These are phyloP conservation scores for Leccinum solheimii DNA, from an alignment of 1,284 basidiomycete species.

Conservation along the genomic window DNA sequence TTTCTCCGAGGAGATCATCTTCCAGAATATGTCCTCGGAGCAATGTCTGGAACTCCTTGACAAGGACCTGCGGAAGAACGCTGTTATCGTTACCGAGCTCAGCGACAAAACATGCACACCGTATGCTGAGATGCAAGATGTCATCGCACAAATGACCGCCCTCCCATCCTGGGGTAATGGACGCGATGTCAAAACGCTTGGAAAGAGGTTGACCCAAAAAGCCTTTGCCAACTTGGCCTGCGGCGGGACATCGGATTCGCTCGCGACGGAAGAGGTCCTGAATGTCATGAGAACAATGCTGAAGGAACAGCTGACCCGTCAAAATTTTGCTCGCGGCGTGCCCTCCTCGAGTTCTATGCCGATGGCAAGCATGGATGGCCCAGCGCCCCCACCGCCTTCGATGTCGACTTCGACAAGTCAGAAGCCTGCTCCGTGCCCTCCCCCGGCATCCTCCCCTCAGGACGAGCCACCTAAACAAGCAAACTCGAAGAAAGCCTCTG, in stretches of 20 bases:
- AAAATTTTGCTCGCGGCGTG: neutral
- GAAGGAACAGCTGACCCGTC: conserved; percentile 24
- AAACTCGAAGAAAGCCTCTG: neutral
- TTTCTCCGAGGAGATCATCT: conserved; percentile 60
- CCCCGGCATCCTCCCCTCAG: neutral
- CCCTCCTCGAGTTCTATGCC: conserved; percentile 15
- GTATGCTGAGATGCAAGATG: conserved; percentile 38
- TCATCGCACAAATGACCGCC: conserved; percentile 43
- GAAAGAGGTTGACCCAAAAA: conserved; percentile 45
- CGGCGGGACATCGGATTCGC: conserved; percentile 20
- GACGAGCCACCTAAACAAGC: conserved; percentile 6
- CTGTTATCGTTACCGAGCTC: conserved; percentile 42
- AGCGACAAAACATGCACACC: conserved; percentile 33
- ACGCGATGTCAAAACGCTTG: conserved; percentile 55
- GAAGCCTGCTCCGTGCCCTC: conserved; percentile 10
- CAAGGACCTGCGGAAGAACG: conserved; percentile 45
- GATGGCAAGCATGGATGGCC: conserved; percentile 22
- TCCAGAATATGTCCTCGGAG: conserved; percentile 51
- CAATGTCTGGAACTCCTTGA: conserved; percentile 52
- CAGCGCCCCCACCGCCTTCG: conserved; percentile 24
- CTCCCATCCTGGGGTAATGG: conserved; percentile 65
- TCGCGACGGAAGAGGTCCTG: conserved; percentile 21
- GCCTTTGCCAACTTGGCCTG: conserved; percentile 32
- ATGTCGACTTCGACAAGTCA: conserved; percentile 30
- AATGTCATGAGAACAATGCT: conserved; percentile 21